Conservation (phyloP, 2,329 filamentous ascomycete species). For the Tolypocladium ovalisporum region DNA sequence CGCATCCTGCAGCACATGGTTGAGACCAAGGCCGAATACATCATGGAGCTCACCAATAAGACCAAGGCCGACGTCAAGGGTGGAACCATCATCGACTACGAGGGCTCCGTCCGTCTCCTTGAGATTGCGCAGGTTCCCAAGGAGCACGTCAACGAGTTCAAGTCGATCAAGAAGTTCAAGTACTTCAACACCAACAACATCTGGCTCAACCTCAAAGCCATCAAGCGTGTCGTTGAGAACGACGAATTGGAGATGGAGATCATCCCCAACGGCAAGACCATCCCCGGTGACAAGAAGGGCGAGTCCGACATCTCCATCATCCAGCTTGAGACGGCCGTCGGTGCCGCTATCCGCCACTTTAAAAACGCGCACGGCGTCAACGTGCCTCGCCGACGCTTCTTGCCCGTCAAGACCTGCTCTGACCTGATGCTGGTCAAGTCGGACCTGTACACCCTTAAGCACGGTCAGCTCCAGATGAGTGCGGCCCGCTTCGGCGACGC, state of each 20-base stretch:
- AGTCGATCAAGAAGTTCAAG: constrained; percentile 99
- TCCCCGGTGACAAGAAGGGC: constrained; percentile 98
- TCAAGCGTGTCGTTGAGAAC: constrained; percentile 98
- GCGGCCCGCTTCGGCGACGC: constrained; percentile 92
- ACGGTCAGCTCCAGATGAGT: constrained; percentile 96
- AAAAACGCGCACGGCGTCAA: constrained; percentile 98
- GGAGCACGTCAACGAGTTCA: constrained; percentile 99
- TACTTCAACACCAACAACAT: constrained; percentile 99
- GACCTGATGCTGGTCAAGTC: constrained; percentile 99
- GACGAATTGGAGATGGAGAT: constrained; percentile 99
- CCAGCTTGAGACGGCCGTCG: constrained; percentile 96
- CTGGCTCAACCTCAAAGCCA: constrained; percentile 95
- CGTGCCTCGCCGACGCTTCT: constrained; percentile 91
- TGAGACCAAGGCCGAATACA: constrained; percentile 93
- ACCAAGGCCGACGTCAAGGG: constrained; percentile 99
- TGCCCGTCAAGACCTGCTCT: constrained; percentile 99
- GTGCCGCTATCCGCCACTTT: constrained; percentile 98
- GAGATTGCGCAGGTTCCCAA: constrained; percentile 99
- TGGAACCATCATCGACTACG: constrained; percentile 99
- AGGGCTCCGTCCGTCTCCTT: constrained; percentile 89
- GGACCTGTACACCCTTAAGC: constrained; percentile 95
- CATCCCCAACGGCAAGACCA: constrained; percentile 98
- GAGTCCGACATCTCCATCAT: constrained; percentile 96
- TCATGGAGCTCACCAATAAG: constrained; percentile 99
- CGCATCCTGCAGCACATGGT: constrained; percentile 99